phyloP scores from a whole-genome alignment of 2,329 filamentous ascomycete genomes.

The Nakataea oryzae region DNA sequence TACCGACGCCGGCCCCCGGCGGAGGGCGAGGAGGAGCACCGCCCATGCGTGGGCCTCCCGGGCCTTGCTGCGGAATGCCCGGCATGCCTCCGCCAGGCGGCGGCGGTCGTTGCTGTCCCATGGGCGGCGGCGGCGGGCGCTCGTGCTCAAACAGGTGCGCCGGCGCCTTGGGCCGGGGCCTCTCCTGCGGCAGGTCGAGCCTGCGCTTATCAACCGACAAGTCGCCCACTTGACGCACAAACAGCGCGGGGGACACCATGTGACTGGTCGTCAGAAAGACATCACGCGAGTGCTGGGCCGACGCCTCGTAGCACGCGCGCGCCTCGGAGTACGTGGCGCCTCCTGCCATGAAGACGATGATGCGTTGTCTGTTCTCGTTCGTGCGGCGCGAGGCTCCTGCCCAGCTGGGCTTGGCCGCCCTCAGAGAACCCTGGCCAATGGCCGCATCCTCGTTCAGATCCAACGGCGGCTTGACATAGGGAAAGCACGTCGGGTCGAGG shows the following conservation, averaged over 20 bases:
- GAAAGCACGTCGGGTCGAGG: constrained; percentile 57
- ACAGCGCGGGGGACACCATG: constrained; percentile 80
- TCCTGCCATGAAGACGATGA: constrained; percentile 91
- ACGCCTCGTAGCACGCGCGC: constrained; percentile 79
- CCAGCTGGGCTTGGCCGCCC: constrained; percentile 91
- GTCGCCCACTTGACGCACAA: constrained; percentile 72
- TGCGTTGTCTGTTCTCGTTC: constrained; percentile 75
- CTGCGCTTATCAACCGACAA: constrained; percentile 64
- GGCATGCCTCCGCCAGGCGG: constrained; percentile 13
- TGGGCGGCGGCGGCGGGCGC: constrained; percentile 41
- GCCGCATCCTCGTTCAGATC: constrained; percentile 50
- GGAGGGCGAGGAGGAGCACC: constrained; percentile 7
- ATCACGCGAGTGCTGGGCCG: constrained; percentile 62
- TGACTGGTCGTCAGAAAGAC: constrained; percentile 85
- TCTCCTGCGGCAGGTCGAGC: constrained; percentile 72
- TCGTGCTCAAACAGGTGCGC: constrained; percentile 74
- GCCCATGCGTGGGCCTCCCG: not conserved
- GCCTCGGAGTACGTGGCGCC: constrained; percentile 91
- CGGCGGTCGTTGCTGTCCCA: constrained; percentile 17
- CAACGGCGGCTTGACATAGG: constrained; percentile 61
- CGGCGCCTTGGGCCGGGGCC: constrained; percentile 71
- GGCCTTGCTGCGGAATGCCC: constrained; percentile 10
- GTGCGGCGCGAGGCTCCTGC: constrained; percentile 67
- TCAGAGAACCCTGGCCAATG: constrained; percentile 61
- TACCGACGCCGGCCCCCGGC: constrained; percentile 18